Evolutionary conservation across 1,139 yeast species (phyloP).

Genomic region (Blastobotrys petasosporus): DNA sequence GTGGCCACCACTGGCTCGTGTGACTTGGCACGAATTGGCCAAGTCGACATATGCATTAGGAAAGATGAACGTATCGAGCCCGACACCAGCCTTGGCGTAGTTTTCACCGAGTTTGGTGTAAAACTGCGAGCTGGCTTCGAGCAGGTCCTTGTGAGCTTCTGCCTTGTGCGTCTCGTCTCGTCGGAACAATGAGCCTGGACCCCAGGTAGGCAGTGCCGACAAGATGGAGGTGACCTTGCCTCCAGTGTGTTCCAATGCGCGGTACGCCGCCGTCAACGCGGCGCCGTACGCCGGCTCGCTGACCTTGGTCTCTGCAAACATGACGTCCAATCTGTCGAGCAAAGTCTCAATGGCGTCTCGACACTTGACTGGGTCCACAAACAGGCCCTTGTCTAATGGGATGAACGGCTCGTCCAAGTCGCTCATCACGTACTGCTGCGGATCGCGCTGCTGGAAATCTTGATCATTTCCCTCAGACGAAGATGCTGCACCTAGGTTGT

Average conservation of each 20-base stretch:
- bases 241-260: slow-evolving; percentile 55
- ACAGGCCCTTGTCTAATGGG: slow-evolving; percentile 73
- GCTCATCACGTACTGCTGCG: slow-evolving; percentile 61
- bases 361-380: slow-evolving; percentile 71
- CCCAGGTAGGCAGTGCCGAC: slow-evolving; percentile 70
- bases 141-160: slow-evolving; percentile 53
- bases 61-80: slow-evolving; percentile 70
- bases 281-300: slow-evolving; percentile 78
- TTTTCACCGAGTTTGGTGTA: slow-evolving; percentile 58
- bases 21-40: slow-evolving; percentile 64
- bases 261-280: slow-evolving; percentile 63
- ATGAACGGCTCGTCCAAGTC: slow-evolving; percentile 78
- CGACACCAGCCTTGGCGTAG: slow-evolving; percentile 55
- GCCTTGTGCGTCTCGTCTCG: slow-evolving; percentile 34
- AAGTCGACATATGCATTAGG: slow-evolving; percentile 64
- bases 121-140: slow-evolving; percentile 56
- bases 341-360: slow-evolving; percentile 60
- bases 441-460: slow-evolving; percentile 39
- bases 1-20: slow-evolving; percentile 68
- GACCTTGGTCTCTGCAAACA: slow-evolving; percentile 40
- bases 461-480: slow-evolving; percentile 30
- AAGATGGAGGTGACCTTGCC: slow-evolving; percentile 75
- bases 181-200: slow-evolving; percentile 69
- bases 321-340: slow-evolving; percentile 53
- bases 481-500: slow-evolving; percentile 42